Percentiles rank a stretch among this genome's conserved stretches.
Evolutionary conservation across 441 rosid species (phyloP).

Genomic region (Jatropha podagrica): DNA sequence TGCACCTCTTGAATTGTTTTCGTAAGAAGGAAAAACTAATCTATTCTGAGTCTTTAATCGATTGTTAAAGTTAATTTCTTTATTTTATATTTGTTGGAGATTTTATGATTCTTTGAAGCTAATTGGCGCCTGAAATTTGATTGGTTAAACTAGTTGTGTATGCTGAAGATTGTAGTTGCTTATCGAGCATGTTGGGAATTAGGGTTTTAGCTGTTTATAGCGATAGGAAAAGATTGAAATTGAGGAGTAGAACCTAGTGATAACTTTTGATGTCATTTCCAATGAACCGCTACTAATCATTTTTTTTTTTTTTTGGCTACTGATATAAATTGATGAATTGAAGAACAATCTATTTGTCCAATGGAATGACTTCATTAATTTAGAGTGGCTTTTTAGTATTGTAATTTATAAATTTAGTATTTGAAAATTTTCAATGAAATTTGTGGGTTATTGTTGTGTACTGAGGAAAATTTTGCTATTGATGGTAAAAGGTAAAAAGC

Average conservation of each 20-base stretch:
- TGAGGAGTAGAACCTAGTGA: background rate
- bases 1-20: too few relatives aligned
- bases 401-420: background rate
- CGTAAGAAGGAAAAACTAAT: background rate
- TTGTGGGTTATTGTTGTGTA: too few relatives aligned
- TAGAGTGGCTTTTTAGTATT: background rate
- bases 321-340: background rate
- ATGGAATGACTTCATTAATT: background rate
- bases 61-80: background rate
- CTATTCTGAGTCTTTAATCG: background rate
- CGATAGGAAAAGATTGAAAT: background rate
- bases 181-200: background rate
- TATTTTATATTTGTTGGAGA: background rate
- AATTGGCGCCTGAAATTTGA: background rate
- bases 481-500: background rate
- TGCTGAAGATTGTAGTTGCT: background rate
- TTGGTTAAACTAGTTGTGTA: background rate
- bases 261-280: background rate
- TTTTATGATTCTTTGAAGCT: background rate
- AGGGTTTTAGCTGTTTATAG: conserved; percentile 13
- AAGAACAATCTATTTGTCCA: background rate
- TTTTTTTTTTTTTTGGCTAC: background rate
- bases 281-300: background rate
- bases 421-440: too few relatives aligned
- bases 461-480: background rate